Base-by-base conservation (phyloP, 495 filamentous ascomycete species). In the Clohesyomyces aquaticus region DNA sequence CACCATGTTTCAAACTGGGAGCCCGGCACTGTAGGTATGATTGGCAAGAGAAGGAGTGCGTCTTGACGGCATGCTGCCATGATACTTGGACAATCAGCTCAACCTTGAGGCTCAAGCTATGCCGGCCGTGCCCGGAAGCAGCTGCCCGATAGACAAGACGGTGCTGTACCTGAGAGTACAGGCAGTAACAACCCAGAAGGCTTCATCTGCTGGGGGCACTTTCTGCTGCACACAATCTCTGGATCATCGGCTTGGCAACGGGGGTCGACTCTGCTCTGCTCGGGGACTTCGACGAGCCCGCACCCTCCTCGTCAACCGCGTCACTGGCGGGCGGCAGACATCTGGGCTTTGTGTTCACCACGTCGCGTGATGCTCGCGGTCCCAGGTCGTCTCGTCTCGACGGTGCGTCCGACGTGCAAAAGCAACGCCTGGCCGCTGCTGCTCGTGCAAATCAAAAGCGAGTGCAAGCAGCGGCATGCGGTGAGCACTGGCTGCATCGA, bases 351-450 rank as follows among this genome's bases (percentile, higher is more conserved):
- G 35, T 43, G 32, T 16, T 41, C 29, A 41, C 29, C 19, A 57
- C 54, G 54, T 57, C 54, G 54, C 54, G 54, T 57, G 54, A 57
- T 45, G 54, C n/a, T 12, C 25, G 50, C 50, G 4, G 50, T 43
- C n/a, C n/a, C n/a, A n/a, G n/a, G n/a, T n/a, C n/a, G n/a, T n/a
- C n/a, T n/a, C n/a, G n/a, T n/a, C n/a, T n/a, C n/a, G n/a, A n/a
- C n/a, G n/a, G n/a, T 26, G 54, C 16, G n/a, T 27, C 35, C 27
- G 35, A 41, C 54, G n/a, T 22, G 32, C 32, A 38, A 38, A 38
- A 38, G 32, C 32, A 38, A 38, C 32, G 14, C 32, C 14, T n/a
- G n/a, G n/a, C n/a, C n/a, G n/a, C 32, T 6, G 32, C 32, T 6
- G 14, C 32, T 6, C 6, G 6, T 14, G 32, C 32, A 38, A 38